Evolutionary conservation across 352 stramenopile species (phyloP).

Genomic region (Phytophthora parvispora): DNA sequence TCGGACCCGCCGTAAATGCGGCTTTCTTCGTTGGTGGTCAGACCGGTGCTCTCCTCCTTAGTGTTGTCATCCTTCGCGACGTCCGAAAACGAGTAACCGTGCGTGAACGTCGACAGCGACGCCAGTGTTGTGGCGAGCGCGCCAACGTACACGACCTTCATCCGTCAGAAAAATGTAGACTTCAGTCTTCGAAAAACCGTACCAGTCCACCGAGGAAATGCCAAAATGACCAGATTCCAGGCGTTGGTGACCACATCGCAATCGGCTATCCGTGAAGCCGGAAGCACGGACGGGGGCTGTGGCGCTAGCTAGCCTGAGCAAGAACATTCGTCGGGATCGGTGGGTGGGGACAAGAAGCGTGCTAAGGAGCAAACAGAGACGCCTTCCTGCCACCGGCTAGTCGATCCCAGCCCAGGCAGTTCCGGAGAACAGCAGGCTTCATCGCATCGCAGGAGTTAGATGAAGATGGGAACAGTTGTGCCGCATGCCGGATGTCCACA

Average conservation of each 20-base stretch:
- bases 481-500: neutral
- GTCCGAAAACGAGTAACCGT: slow-evolving; percentile 31
- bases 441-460: slow-evolving; percentile 23
- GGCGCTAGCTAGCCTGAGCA: slow-evolving; percentile 11
- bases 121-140: slow-evolving; percentile 18
- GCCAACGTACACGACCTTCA: slow-evolving; percentile 26
- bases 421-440: slow-evolving; percentile 29
- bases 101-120: slow-evolving; percentile 6
- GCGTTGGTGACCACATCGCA: slow-evolving; percentile 8
- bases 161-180: slow-evolving; percentile 2
- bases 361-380: slow-evolving; percentile 1
- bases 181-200: neutral
- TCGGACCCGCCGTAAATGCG: slow-evolving; percentile 29
- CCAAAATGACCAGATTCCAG: slow-evolving; percentile 22
- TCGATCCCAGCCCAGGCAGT: slow-evolving; percentile 19
- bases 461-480: slow-evolving; percentile 27
- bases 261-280: slow-evolving; percentile 18
- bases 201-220: slow-evolving; percentile 11
- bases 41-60: slow-evolving; percentile 13
- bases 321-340: slow-evolving; percentile 29
- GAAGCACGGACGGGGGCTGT: slow-evolving; percentile 4
- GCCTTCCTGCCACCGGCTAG: slow-evolving; percentile 20
- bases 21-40: slow-evolving; percentile 32
- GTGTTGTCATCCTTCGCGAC: neutral
- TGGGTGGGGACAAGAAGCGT: slow-evolving; percentile 9